These are phyloP conservation scores for Termitomyces sp. DNA, from an alignment of 768 basidiomycete genomes.

Conservation along the genomic window DNA sequence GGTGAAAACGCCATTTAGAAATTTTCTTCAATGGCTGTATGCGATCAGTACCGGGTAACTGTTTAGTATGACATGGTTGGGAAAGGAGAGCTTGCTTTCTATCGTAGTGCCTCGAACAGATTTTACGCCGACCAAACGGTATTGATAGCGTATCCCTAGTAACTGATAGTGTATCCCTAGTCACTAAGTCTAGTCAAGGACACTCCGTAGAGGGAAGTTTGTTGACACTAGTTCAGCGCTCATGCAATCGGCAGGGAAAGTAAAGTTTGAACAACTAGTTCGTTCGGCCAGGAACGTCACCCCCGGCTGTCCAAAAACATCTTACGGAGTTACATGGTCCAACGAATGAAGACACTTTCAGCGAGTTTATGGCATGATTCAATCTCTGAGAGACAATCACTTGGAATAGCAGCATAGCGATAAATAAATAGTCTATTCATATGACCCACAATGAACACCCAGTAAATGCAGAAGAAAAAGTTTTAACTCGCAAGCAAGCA, in stretches of 20 bases:
- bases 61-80: too few species aligned
- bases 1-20: not conserved
- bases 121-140: not conserved
- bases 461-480: not conserved
- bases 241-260: too few species aligned
- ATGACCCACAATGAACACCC: constrained; percentile 3
- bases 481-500: constrained; percentile 8
- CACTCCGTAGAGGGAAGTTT: not conserved
- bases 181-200: not conserved
- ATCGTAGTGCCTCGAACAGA: too few species aligned
- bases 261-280: not conserved
- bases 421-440: constrained; percentile 8
- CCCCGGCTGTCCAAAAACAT: not conserved
- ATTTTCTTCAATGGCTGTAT: not conserved
- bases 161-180: too few species aligned
- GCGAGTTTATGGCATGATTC: not conserved
- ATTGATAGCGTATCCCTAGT: not conserved
- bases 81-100: too few species aligned
- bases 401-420: not conserved
- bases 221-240: not conserved
- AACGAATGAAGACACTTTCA: not conserved
- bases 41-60: not conserved
- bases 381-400: not conserved
- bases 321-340: not conserved
- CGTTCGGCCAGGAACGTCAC: not conserved